Conservation (phyloP, 345 rosid genomes). For the Luvunga scandens region DNA sequence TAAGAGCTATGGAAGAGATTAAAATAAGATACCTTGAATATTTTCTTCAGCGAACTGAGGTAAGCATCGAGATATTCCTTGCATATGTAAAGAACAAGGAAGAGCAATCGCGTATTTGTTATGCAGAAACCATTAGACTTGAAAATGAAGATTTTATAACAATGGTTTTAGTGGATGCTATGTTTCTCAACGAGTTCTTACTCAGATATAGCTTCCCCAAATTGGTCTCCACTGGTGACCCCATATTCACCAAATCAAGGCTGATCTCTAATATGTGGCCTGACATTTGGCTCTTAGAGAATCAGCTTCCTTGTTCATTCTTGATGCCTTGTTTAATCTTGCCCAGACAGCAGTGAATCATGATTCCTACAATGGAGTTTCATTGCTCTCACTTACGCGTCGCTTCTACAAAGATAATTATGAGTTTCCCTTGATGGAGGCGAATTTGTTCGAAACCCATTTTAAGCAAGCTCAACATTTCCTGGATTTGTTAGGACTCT, state of each 20-base stretch:
- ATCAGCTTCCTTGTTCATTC: conserved; percentile 31
- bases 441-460: not conserved
- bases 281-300: conserved; percentile 28
- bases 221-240: too few relatives aligned
- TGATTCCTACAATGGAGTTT: too few relatives aligned
- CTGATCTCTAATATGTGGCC: too few relatives aligned
- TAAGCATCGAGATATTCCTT: not conserved
- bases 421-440: not conserved
- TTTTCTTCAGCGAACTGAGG: conserved; percentile 5
- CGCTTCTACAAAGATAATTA: too few relatives aligned
- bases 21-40: conserved; percentile 7
- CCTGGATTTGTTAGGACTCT: not conserved
- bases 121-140: not conserved
- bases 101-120: not conserved
- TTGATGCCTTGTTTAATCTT: conserved; percentile 6
- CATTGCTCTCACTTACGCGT: too few relatives aligned
- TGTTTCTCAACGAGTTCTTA: conserved; percentile 13
- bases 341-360: not conserved
- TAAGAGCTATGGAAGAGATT: conserved; percentile 18
- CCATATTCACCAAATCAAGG: too few relatives aligned
- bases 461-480: not conserved
- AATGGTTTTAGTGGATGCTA: conserved; percentile 17
- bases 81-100: not conserved
- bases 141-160: not conserved
- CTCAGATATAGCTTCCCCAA: not conserved